Conservation (phyloP, 768 basidiomycete species). For the Calocybe indica region DNA sequence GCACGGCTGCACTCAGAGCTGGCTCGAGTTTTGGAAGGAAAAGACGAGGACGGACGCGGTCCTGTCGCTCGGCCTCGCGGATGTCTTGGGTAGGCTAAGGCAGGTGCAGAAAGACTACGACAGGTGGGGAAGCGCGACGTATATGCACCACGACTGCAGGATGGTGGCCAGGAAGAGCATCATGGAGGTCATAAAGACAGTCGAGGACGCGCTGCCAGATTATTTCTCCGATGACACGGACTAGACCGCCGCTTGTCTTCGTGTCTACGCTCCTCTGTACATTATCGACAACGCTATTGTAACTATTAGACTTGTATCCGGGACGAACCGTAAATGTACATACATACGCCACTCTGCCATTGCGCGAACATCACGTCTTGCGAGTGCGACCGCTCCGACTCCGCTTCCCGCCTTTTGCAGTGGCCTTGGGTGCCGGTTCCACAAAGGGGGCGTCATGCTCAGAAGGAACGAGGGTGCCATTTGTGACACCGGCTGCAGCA, state of each 20-base stretch:
- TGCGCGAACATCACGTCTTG: conserved; percentile 5
- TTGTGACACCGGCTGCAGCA: conserved; percentile 14
- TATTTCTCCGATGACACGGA: conserved; percentile 42
- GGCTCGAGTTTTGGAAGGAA: conserved; percentile 79
- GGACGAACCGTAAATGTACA: background rate
- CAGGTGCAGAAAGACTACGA: conserved; percentile 65
- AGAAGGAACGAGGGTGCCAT: conserved; percentile 31
- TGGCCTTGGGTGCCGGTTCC: conserved; percentile 4
- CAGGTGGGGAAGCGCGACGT: conserved; percentile 64
- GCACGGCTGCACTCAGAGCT: conserved; percentile 64
- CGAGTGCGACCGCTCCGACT: conserved; percentile 14
- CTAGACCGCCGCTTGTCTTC: background rate
- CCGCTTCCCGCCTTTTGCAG: conserved; percentile 12
- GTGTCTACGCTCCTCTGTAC: background rate
- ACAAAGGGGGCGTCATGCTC: conserved; percentile 7
- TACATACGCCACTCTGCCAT: background rate
- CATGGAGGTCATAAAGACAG: conserved; percentile 44
- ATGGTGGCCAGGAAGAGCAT: conserved; percentile 51
- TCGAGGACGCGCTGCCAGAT: conserved; percentile 57
- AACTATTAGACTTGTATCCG: background rate
- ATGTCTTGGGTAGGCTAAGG: conserved; percentile 61
- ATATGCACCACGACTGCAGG: conserved; percentile 76
- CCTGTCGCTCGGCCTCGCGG: conserved; percentile 52
- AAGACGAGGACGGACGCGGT: conserved; percentile 59
- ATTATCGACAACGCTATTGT: background rate